phyloP scores from a whole-genome alignment of 1,139 yeast species.

The Pneumocystis jirovecii region DNA sequence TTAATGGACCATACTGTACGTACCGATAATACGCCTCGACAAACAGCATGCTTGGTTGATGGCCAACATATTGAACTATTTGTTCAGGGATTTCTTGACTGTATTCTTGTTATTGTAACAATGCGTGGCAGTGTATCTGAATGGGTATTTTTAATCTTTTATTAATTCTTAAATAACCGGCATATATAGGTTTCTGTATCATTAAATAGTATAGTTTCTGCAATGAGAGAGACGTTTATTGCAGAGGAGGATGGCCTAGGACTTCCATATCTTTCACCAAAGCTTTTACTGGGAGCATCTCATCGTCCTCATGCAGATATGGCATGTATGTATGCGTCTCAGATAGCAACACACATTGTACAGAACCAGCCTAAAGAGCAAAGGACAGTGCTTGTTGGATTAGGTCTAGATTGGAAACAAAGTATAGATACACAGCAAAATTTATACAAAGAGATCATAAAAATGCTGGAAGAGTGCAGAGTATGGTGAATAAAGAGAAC shows the following conservation, averaged over 20 bases:
- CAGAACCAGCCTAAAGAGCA: not conserved
- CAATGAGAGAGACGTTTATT: not conserved
- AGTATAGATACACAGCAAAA: not conserved
- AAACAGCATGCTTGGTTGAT: not conserved
- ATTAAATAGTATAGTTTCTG: not conserved
- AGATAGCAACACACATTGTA: not conserved
- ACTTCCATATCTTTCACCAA: not conserved
- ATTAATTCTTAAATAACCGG: not conserved
- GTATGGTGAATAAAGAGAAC: not conserved
- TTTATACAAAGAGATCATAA: not conserved
- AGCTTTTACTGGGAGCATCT: not conserved
- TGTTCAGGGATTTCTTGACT: not conserved
- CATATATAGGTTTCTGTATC: not conserved
- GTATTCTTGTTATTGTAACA: not conserved
- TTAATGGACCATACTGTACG: not conserved
- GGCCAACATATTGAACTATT: not conserved
- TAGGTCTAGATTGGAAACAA: not conserved
- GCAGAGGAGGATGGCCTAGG: not conserved
- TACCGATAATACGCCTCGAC: not conserved
- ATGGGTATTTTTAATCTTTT: not conserved
- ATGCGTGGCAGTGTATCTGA: not conserved
- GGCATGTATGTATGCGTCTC: not conserved
- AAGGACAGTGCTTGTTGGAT: not conserved
- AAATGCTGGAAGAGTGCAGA: not conserved
- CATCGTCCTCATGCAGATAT: not conserved